Evolutionary conservation across 1,284 basidiomycete species (phyloP), one percentile per base, ranked within the genome.

Genomic region (Apiotrichum brassicae): DNA sequence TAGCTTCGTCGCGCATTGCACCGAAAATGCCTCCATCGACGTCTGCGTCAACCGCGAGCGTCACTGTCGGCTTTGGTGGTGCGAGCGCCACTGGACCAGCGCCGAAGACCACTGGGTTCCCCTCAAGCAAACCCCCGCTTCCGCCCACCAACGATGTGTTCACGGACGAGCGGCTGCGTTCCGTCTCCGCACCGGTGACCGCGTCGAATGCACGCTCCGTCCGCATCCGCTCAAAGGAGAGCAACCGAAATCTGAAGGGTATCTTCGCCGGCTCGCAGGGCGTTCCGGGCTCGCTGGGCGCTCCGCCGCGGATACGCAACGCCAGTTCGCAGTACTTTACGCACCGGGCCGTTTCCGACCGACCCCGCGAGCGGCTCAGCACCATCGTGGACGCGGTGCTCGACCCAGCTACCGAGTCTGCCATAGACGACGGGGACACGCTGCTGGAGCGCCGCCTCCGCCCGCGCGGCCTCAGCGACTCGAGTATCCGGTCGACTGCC

Each of bases 11-110:
- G 18, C 77, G 78, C n/a, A 61, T 78, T 0, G 80, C 78, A 13
- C 81, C 86, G 0, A 95, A 94, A 68, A 77, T 85, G 19, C 81
- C 81, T 1, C 84, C 90, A 1, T 87, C 86, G 16, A 79, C 89
- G 20, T 83, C 85, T 6, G 87, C 92, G 4, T 87, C 86, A 18
- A 79, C 86, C 1, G 91, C 86, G 28, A 90, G 87, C 0, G 89
- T 95, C 59, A 92, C 89, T 53, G 90, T 97, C 47, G 91, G 94
- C 75, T 94, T 94, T 72, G 87, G 84, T n/a, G n/a, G n/a, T n/a
- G n/a, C n/a, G n/a, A n/a, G n/a, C n/a, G n/a, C n/a, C n/a, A n/a
- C n/a, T n/a, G n/a, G n/a, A n/a, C n/a, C n/a, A n/a, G n/a, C n/a
- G n/a, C n/a, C n/a, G n/a, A n/a, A n/a, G n/a, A n/a, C n/a, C n/a